These are phyloP conservation scores for Malassezia brasiliensis DNA, from an alignment of 1,284 basidiomycete species.

Conservation along the genomic window DNA sequence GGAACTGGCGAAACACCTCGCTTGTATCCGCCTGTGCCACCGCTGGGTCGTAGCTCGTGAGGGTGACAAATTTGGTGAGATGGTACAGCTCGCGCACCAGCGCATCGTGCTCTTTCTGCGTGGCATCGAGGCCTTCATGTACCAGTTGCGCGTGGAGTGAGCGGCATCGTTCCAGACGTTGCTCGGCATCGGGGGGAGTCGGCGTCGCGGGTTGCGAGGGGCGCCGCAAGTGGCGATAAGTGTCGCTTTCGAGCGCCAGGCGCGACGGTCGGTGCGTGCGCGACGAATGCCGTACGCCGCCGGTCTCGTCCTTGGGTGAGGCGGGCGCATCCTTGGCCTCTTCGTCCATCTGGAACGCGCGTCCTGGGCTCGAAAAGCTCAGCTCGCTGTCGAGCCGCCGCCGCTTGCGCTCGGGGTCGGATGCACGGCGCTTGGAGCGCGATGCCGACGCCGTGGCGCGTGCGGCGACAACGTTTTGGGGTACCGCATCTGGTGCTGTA, in stretches of 20 bases:
- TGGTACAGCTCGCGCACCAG: constrained; percentile 39
- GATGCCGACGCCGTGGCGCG: not conserved
- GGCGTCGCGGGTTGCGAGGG: constrained; percentile 1
- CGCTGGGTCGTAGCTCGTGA: constrained; percentile 34
- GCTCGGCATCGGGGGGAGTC: not conserved
- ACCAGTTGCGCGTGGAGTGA: constrained; percentile 20
- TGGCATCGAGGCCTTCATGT: constrained; percentile 24
- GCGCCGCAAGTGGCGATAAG: constrained; percentile 12
- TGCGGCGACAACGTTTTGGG: too few species aligned
- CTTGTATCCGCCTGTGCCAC: constrained; percentile 24
- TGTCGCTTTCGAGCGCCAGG: constrained; percentile 7
- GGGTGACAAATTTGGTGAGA: constrained; percentile 36
- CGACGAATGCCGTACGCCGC: constrained; percentile 5
- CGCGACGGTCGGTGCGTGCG: constrained; percentile 9
- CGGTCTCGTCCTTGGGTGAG: not conserved
- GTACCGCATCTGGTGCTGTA: too few species aligned
- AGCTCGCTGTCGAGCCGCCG: constrained; percentile 34
- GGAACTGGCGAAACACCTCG: constrained; percentile 31
- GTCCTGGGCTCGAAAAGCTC: constrained; percentile 39
- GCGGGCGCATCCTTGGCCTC: constrained; percentile 6
- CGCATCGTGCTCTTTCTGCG: constrained; percentile 31
- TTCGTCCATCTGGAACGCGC: constrained; percentile 26
- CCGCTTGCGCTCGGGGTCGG: constrained; percentile 17
- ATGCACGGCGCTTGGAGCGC: not conserved
- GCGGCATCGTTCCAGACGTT: constrained; percentile 10